Evolutionary conservation across 2,329 filamentous ascomycete species (phyloP).

Genomic region (Monilinia laxa): DNA sequence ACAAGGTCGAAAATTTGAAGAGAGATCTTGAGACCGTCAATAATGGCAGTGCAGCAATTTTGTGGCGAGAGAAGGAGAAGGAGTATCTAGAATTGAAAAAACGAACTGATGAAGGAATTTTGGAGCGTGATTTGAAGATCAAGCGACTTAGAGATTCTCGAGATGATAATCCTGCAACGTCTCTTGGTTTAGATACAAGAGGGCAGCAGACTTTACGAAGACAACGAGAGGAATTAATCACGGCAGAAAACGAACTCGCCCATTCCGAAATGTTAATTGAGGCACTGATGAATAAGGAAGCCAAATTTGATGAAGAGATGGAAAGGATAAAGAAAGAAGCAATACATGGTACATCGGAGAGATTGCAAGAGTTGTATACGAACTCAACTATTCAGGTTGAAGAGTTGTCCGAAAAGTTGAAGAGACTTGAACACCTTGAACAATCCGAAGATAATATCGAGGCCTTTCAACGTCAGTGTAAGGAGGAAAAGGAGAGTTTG

Average conservation of each 20-base stretch:
- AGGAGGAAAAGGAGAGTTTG: not conserved
- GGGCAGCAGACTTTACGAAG: slow-evolving; percentile 14
- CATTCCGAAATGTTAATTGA: not conserved
- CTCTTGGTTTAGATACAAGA: slow-evolving; percentile 3
- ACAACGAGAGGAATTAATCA: not conserved
- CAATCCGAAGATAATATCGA: not conserved
- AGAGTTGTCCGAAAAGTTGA: slow-evolving; percentile 2
- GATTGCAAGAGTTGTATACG: not conserved
- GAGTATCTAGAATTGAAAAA: not conserved
- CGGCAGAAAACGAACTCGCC: not conserved
- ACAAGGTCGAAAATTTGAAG: not conserved
- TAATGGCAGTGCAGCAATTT: not conserved
- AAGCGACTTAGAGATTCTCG: not conserved
- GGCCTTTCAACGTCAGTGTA: not conserved
- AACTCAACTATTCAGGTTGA: not conserved
- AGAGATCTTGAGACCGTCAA: not conserved
- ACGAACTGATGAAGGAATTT: not conserved
- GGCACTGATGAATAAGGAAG: not conserved
- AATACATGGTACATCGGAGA: slow-evolving; percentile 7
- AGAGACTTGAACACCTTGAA: slow-evolving; percentile 1
- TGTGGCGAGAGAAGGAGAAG: not conserved
- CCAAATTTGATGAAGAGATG: not conserved
- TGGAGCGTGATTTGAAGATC: not conserved
- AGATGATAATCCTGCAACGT: slow-evolving; percentile 8
- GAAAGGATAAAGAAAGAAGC: not conserved